These are phyloP conservation scores for Aphanocladium album DNA, from an alignment of 2,329 filamentous ascomycete genomes.

Conservation along the genomic window DNA sequence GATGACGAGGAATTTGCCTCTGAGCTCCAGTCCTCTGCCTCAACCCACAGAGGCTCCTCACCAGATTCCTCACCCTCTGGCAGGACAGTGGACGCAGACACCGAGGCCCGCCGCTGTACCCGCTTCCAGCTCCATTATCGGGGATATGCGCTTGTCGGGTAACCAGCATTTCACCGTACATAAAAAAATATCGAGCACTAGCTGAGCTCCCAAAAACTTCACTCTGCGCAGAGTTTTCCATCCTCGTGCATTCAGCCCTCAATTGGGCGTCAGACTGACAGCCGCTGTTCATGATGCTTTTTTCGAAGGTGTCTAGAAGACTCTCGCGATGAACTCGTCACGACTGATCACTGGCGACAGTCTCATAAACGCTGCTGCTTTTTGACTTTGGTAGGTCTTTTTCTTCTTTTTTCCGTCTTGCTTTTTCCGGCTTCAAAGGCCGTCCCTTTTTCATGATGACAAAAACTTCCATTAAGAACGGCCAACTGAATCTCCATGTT, in stretches of 20 bases:
- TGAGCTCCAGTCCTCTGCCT: too few species aligned
- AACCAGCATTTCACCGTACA: conserved; percentile 1
- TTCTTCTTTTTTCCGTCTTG: conserved; percentile 6
- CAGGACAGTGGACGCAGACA: too few species aligned
- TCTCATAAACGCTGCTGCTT: background rate
- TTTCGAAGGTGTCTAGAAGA: background rate
- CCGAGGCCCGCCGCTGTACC: too few species aligned
- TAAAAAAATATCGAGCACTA: conserved; percentile 2
- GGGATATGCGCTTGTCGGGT: conserved; percentile 8
- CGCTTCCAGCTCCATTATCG: background rate
- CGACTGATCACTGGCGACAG: background rate
- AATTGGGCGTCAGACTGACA: background rate
- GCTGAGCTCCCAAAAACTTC: background rate
- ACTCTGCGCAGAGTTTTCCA: background rate
- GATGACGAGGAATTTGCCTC: too few species aligned
- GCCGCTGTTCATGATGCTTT: background rate
- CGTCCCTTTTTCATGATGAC: conserved; percentile 45
- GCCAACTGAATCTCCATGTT: conserved; percentile 59
- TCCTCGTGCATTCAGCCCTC: background rate
- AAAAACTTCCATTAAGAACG: conserved; percentile 55
- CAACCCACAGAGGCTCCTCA: too few species aligned
- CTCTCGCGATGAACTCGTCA: background rate
- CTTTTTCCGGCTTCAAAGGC: conserved; percentile 16
- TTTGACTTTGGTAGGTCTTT: conserved; percentile 7
- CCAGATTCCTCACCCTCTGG: too few species aligned